Evolutionary conservation across 257 asterid species (phyloP).

Genomic region (Nicotiana tabacum): DNA sequence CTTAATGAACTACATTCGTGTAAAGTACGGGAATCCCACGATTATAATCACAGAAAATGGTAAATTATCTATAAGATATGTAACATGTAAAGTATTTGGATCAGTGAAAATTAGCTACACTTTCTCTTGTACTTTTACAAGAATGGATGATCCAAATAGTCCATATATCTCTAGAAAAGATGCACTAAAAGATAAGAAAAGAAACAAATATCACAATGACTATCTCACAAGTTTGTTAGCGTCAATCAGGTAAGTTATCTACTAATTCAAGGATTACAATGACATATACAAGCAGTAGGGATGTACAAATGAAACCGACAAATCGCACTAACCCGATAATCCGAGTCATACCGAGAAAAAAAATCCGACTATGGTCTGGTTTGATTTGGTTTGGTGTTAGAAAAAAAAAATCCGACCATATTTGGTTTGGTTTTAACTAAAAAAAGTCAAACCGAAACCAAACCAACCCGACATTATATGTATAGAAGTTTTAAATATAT

Average conservation of each 20-base stretch:
- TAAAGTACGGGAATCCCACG: constrained; percentile 63
- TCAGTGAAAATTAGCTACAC: background rate
- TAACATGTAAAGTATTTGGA: background rate
- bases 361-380: too few relatives aligned
- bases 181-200: constrained; percentile 61
- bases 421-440: too few relatives aligned
- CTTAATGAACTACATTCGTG: constrained; percentile 67
- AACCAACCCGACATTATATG: too few relatives aligned
- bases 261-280: background rate
- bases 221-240: constrained; percentile 53
- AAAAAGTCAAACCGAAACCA: too few relatives aligned
- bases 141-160: constrained; percentile 69
- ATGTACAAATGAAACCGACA: too few relatives aligned
- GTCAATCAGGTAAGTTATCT: constrained; percentile 54
- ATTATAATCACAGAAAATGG: constrained; percentile 83
- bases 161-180: constrained; percentile 17
- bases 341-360: too few relatives aligned
- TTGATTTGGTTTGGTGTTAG: too few relatives aligned
- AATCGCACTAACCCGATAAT: too few relatives aligned
- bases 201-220: constrained; percentile 71
- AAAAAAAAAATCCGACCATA: too few relatives aligned
- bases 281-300: too few relatives aligned
- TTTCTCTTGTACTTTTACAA: constrained; percentile 20
- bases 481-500: too few relatives aligned
- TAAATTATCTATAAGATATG: background rate